Evolutionary conservation across 176 grass and related monocot genomes (phyloP).

Genomic region (Elaeis guineensis): DNA sequence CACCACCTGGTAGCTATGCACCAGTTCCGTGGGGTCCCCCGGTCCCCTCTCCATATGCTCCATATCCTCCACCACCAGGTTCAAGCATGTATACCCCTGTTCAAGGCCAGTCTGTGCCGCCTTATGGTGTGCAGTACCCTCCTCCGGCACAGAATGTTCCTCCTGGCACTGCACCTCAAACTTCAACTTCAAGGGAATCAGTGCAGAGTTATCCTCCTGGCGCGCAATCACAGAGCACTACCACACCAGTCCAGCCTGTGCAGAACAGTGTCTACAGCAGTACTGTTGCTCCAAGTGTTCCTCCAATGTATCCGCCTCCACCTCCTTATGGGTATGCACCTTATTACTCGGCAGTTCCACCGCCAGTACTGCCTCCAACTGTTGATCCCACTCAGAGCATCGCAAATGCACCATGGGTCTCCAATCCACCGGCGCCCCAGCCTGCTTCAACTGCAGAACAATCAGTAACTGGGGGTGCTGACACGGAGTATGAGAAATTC

Average conservation of each 20-base stretch:
- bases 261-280: constrained; percentile 40
- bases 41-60: constrained; percentile 48
- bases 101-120: constrained; percentile 40
- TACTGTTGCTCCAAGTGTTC: constrained; percentile 31
- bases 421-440: constrained; percentile 30
- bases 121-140: constrained; percentile 53
- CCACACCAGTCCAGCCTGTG: constrained; percentile 39
- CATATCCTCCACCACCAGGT: constrained; percentile 56
- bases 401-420: constrained; percentile 69
- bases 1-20: constrained; percentile 70
- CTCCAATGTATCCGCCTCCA: constrained; percentile 13
- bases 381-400: constrained; percentile 61
- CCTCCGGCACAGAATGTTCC: constrained; percentile 46
- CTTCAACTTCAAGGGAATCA: constrained; percentile 27
- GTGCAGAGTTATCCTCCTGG: constrained; percentile 44
- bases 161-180: constrained; percentile 43
- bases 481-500: constrained; percentile 83
- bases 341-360: constrained; percentile 47
- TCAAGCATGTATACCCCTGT: constrained; percentile 49
- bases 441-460: constrained; percentile 31
- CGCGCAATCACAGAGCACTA: constrained; percentile 37
- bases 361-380: constrained; percentile 43
- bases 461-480: constrained; percentile 35
- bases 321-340: constrained; percentile 52
- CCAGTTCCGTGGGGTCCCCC: constrained; percentile 65